A percentile compares a stretch with the other conserved stretches of the same genome.
phyloP scores from a whole-genome alignment of 208 protist genomes.

The Wallacemonas collosoma region DNA sequence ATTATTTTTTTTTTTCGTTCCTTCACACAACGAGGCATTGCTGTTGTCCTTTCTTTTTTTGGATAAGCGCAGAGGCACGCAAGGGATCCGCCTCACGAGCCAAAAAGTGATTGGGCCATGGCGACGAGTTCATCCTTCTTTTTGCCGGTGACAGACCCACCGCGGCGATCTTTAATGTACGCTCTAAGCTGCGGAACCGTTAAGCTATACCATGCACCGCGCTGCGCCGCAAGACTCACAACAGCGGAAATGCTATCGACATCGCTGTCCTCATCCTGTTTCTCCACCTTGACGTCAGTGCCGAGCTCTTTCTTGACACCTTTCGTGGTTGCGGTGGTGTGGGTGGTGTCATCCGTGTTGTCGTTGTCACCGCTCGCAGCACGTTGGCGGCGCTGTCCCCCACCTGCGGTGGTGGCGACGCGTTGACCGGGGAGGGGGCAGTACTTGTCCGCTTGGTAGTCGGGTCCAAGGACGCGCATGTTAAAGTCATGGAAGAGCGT shows the following conservation, averaged over 20 bases:
- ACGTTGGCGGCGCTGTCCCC: slow-evolving; percentile 15
- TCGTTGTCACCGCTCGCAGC: not conserved
- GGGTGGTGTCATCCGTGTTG: too few species aligned
- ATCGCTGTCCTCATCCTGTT: not conserved
- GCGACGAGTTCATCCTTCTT: slow-evolving; percentile 41
- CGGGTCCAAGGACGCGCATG: slow-evolving; percentile 36
- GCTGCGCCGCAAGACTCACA: slow-evolving; percentile 31
- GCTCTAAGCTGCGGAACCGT: slow-evolving; percentile 43
- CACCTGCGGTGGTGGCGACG: not conserved
- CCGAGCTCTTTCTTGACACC: not conserved
- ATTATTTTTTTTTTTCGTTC: too few species aligned
- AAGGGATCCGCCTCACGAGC: not conserved
- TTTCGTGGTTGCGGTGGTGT: not conserved
- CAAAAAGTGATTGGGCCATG: slow-evolving; percentile 17
- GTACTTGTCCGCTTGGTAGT: slow-evolving; percentile 45
- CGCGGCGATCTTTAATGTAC: slow-evolving; percentile 35
- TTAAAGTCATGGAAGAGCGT: slow-evolving; percentile 56
- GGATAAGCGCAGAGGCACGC: too few species aligned
- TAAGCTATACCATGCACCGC: slow-evolving; percentile 37
- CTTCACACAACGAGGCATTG: too few species aligned
- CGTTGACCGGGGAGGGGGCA: slow-evolving; percentile 30
- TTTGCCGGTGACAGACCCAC: slow-evolving; percentile 12
- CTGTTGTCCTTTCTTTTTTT: too few species aligned
- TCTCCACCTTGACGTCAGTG: not conserved
- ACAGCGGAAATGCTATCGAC: slow-evolving; percentile 20